Base-by-base conservation (phyloP, 768 basidiomycete genomes). In the Xerocomellus dryophilus region DNA sequence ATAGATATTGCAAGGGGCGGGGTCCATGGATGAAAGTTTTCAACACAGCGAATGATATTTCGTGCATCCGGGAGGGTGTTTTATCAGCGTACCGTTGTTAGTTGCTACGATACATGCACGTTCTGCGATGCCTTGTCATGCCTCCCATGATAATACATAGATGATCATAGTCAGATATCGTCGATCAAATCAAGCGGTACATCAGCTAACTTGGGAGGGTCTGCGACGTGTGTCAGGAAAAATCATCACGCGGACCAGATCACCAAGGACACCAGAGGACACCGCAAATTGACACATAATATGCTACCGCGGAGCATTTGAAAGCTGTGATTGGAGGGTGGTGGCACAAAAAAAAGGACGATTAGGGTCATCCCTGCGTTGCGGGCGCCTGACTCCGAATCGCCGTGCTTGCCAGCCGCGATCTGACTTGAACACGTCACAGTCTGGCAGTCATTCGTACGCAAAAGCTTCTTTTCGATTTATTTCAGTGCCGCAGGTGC, bases 91-190 rank as follows among this genome's bases (percentile, higher is more conserved):
- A 47, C 34, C 38, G 10, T 45, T 39, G 40, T 32, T 35, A 21
- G 34, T 38, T 46, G 42, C 21, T 48, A 66, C 38, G 66, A 61
- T 61, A 56, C 47, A 21, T 51, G 44, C 20, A 53, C 52, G 50
- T 48, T 45, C 27, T 43, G 50, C 25, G 40, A 59, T 54, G 61
- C 35, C 47, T 43, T 38, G 52, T 52, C 36, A 59, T 56, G 55
- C 21, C 46, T 17, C 49, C 9, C 8, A 58, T 21, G 44, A 50
- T 43, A 48, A 40, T 45, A 43, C 7, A 43, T 57, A 48, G 41
- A 50, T 12, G 20, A 43, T 18, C 9, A 18, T 4, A 38, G 4
- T 38, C 17, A 10, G 7, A 38, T 9, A 8, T n/a, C n/a, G 17
- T 29, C 29, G 29, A 29, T 29, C 4, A 10, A 29, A 29, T 15